These are phyloP conservation scores for Leptographium procerum DNA, from an alignment of 2,329 filamentous ascomycete species.

Conservation along the genomic window DNA sequence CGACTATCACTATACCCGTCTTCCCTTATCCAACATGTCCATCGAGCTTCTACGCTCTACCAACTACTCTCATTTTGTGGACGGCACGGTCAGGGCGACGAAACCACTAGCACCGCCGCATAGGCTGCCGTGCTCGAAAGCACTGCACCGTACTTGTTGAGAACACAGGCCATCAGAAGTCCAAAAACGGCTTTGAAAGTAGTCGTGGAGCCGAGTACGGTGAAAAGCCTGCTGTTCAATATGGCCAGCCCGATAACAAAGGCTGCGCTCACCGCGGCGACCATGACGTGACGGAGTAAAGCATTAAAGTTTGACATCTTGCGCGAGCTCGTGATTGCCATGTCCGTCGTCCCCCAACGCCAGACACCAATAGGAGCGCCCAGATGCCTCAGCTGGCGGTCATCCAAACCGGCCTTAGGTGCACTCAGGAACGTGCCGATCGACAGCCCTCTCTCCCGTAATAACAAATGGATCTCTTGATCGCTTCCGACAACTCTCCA, in stretches of 20 bases:
- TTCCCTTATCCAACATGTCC: neutral
- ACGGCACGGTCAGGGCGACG: neutral
- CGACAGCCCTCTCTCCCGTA: neutral
- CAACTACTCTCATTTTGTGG: no score
- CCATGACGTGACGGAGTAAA: neutral
- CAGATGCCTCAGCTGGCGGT: neutral
- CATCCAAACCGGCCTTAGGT: neutral
- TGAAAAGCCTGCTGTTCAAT: neutral
- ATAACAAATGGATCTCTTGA: neutral
- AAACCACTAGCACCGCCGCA: neutral
- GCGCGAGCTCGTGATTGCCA: neutral
- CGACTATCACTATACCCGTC: no score
- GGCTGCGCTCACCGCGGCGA: neutral
- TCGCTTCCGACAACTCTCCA: neutral
- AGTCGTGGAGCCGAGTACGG: neutral
- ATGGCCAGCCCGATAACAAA: neutral
- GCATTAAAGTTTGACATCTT: neutral
- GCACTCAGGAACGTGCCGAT: neutral
- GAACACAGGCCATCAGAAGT: neutral
- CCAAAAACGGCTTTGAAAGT: neutral
- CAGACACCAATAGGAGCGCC: neutral
- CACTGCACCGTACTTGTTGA: neutral
- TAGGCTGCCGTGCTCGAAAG: neutral
- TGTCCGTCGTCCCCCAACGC: neutral
- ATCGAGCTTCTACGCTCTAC: neutral